These are phyloP conservation scores for Pseudogymnoascus sp. DNA, from an alignment of 2,329 filamentous ascomycete genomes.

Conservation along the genomic window DNA sequence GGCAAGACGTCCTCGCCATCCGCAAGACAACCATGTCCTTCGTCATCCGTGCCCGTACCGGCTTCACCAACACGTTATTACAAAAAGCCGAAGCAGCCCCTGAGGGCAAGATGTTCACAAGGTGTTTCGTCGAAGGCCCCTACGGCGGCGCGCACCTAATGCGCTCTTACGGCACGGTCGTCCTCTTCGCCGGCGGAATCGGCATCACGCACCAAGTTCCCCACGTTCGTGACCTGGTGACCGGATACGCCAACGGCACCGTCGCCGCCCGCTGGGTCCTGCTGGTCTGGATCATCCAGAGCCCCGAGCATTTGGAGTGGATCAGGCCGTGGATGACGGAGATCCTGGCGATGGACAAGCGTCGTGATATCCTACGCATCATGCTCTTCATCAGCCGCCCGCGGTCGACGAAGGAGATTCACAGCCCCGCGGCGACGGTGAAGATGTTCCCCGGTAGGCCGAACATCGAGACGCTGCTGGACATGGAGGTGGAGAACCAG, in stretches of 20 bases:
- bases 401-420: slow-evolving; percentile 71
- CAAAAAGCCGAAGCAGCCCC: slow-evolving; percentile 57
- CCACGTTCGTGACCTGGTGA: slow-evolving; percentile 65
- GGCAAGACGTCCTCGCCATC: slow-evolving; percentile 52
- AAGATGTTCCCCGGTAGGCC: slow-evolving; percentile 80
- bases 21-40: slow-evolving; percentile 63
- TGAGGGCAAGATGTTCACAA: slow-evolving; percentile 55
- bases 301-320: slow-evolving; percentile 75
- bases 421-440: slow-evolving; percentile 68
- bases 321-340: slow-evolving; percentile 79
- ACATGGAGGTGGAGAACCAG: slow-evolving; percentile 67
- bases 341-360: slow-evolving; percentile 67
- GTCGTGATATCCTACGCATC: slow-evolving; percentile 67
- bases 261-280: slow-evolving; percentile 66
- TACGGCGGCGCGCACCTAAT: slow-evolving; percentile 68
- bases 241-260: slow-evolving; percentile 61
- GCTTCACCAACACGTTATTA: slow-evolving; percentile 65
- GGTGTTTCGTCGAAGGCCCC: slow-evolving; percentile 66
- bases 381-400: slow-evolving; percentile 73
- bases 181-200: slow-evolving; percentile 74
- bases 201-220: slow-evolving; percentile 76
- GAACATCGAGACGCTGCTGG: slow-evolving; percentile 65
- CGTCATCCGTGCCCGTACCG: slow-evolving; percentile 66
- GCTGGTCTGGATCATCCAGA: slow-evolving; percentile 74
- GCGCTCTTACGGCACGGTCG: slow-evolving; percentile 69